These are phyloP conservation scores for Blastocystis sp. DNA, from an alignment of 352 stramenopile species.

Conservation along the genomic window DNA sequence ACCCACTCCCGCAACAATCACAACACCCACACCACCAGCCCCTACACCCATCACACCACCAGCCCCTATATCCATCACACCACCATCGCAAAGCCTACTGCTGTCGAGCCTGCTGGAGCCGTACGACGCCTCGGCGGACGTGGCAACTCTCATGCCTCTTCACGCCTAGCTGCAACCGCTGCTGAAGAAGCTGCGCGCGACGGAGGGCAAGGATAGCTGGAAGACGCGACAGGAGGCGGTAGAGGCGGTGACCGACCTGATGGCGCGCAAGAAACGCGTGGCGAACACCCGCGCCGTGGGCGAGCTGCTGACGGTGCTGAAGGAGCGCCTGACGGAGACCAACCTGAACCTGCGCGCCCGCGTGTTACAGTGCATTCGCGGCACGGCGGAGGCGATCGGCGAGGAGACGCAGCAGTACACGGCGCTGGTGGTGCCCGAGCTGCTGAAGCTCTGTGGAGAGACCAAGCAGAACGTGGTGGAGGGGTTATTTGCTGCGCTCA, in stretches of 20 bases:
- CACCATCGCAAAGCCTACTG: no score
- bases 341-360: constrained; percentile 59
- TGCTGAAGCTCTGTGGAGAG: constrained; percentile 36
- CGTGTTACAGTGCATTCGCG: constrained; percentile 12
- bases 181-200: not conserved
- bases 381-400: not conserved
- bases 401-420: not conserved
- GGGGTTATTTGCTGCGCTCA: constrained; percentile 13
- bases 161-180: constrained; percentile 19
- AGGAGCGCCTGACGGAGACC: constrained; percentile 41
- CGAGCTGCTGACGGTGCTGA: constrained; percentile 10
- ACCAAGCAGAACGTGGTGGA: constrained; percentile 58
- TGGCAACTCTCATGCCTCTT: not conserved
- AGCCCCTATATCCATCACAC: not conserved
- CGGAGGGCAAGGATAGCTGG: constrained; percentile 58
- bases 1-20: not conserved
- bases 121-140: constrained; percentile 36
- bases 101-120: constrained; percentile 12
- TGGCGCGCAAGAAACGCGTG: constrained; percentile 12
- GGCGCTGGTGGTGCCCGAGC: constrained; percentile 6
- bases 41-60: not conserved
- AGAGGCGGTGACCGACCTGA: constrained; percentile 22
- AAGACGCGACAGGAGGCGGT: constrained; percentile 41
- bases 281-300: constrained; percentile 17
- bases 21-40: not conserved